Percentiles rank a stretch among this genome's conserved stretches.
Evolutionary conservation across 768 basidiomycete species (phyloP).

Genomic region (Collybiopsis luxurians): DNA sequence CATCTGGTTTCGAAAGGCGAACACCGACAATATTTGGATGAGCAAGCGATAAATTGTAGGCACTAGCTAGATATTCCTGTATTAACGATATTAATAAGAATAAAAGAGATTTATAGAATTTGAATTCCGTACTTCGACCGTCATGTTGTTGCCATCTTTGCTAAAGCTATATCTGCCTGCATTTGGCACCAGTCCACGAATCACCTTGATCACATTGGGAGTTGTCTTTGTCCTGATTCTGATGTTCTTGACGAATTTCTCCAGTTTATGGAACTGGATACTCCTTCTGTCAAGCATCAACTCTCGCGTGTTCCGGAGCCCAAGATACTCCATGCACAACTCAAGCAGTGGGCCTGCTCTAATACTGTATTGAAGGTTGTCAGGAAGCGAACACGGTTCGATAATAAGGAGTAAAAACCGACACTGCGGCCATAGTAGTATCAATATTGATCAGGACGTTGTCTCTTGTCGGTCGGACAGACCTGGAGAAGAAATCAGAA

Average conservation of each 20-base stretch:
- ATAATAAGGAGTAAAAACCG: slow-evolving; percentile 12
- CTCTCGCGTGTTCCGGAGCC: slow-evolving; percentile 20
- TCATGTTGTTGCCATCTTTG: slow-evolving; percentile 28
- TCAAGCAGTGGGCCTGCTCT: slow-evolving; percentile 26
- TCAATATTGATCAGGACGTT: slow-evolving; percentile 46
- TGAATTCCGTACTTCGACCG: slow-evolving; percentile 33
- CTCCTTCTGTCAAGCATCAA: slow-evolving; percentile 23
- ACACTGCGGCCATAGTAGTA: slow-evolving; percentile 44
- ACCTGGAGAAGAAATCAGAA: slow-evolving; percentile 24
- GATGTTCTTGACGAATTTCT: slow-evolving; percentile 35
- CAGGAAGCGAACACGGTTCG: not conserved
- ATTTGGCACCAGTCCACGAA: slow-evolving; percentile 30
- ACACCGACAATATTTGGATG: slow-evolving; percentile 40
- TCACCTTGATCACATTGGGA: slow-evolving; percentile 26
- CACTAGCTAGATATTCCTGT: slow-evolving; percentile 40
- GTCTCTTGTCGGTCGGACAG: slow-evolving; percentile 41
- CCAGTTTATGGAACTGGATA: slow-evolving; percentile 28
- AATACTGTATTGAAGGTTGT: slow-evolving; percentile 23
- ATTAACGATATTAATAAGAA: not conserved
- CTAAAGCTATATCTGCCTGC: slow-evolving; percentile 43
- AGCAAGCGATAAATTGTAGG: slow-evolving; percentile 29
- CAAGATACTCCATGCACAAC: slow-evolving; percentile 28
- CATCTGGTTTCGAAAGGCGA: slow-evolving; percentile 22
- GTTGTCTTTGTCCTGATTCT: slow-evolving; percentile 27
- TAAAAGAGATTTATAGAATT: not conserved